Evolutionary conservation across 2,329 filamentous ascomycete species (phyloP).

Genomic region (Aspergillus hortae): DNA sequence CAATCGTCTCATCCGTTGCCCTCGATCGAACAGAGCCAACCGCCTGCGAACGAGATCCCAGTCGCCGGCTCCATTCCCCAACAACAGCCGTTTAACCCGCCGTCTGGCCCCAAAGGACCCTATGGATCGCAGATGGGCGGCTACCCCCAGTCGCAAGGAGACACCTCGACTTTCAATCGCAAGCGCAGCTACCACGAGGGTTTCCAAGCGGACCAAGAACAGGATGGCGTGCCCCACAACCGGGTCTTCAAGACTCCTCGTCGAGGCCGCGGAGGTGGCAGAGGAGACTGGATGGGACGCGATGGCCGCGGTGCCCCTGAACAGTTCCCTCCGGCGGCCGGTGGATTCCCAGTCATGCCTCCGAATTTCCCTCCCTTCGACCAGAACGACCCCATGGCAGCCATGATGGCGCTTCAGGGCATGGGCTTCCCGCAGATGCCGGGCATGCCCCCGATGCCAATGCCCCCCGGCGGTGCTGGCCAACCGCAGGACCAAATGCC

Average conservation of each 20-base stretch:
- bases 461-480: constrained; percentile 24
- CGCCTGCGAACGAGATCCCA: constrained; percentile 20
- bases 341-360: constrained; percentile 36
- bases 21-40: constrained; percentile 20
- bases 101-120: constrained; percentile 16
- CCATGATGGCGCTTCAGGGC: constrained; percentile 51
- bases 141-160: constrained; percentile 18
- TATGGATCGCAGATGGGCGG: constrained; percentile 19
- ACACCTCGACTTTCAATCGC: constrained; percentile 33
- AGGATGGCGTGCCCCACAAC: constrained; percentile 41
- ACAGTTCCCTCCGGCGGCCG: constrained; percentile 26
- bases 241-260: constrained; percentile 47
- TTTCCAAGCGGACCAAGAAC: constrained; percentile 44
- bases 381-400: constrained; percentile 53
- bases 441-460: constrained; percentile 43
- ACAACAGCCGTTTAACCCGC: constrained; percentile 9
- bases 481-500: constrained; percentile 28
- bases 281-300: constrained; percentile 39
- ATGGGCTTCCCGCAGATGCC: constrained; percentile 51
- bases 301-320: constrained; percentile 22
- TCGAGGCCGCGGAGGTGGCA: constrained; percentile 39
- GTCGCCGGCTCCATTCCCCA: constrained; percentile 17
- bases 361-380: constrained; percentile 52
- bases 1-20: constrained; percentile 24
- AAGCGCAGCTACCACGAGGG: constrained; percentile 54